These are phyloP conservation scores for Pisolithus tinctorius DNA, from an alignment of 768 basidiomycete genomes.

Conservation along the genomic window DNA sequence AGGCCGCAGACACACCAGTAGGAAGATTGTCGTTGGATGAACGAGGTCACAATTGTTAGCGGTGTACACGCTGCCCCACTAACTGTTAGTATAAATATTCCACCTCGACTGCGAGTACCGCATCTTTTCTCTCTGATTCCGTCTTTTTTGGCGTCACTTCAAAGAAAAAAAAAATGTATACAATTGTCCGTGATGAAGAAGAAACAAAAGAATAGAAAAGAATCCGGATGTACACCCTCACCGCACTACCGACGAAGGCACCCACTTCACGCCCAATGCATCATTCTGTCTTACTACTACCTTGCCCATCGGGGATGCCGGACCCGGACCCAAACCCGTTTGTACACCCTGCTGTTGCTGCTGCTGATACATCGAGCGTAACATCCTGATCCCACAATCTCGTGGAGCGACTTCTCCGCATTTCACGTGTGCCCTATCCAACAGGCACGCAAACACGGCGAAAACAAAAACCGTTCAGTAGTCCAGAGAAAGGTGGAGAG, in stretches of 20 bases:
- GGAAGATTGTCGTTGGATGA: too few relatives aligned
- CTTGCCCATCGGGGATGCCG: conserved; percentile 1
- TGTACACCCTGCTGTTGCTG: conserved; percentile 9
- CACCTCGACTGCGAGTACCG: too few relatives aligned
- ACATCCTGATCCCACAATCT: conserved; percentile 63
- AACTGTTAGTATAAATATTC: too few relatives aligned
- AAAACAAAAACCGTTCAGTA: neutral
- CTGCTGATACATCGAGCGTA: conserved; percentile 20
- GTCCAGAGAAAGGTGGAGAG: conserved; percentile 3
- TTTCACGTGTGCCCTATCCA: conserved; percentile 69
- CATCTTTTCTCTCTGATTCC: too few relatives aligned
- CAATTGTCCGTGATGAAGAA: too few relatives aligned
- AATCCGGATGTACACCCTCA: neutral
- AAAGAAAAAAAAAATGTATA: too few relatives aligned
- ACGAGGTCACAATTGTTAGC: too few relatives aligned
- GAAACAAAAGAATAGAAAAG: neutral
- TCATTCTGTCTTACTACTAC: neutral
- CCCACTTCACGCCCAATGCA: neutral
- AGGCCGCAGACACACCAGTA: too few relatives aligned
- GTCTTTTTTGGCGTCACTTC: too few relatives aligned
- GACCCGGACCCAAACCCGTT: neutral
- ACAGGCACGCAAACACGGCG: conserved; percentile 6
- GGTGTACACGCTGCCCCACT: too few relatives aligned
- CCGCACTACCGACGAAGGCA: neutral
- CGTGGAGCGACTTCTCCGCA: conserved; percentile 79